Evolutionary conservation across 371 early-diverging fungal genomes (phyloP).

Genomic region (Circinella minor): DNA sequence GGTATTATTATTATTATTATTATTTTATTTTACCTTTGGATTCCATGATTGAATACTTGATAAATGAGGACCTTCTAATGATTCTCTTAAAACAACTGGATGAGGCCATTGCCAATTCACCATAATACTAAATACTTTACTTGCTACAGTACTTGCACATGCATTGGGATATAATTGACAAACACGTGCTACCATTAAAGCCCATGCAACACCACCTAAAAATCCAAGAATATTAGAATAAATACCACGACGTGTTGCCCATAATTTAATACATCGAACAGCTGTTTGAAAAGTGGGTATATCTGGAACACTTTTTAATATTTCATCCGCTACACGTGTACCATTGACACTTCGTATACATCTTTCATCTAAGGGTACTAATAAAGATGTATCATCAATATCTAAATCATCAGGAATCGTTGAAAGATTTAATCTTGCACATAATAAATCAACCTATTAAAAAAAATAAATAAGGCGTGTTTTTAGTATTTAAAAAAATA

Average conservation of each 20-base stretch:
- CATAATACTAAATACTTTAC: constrained; percentile 92
- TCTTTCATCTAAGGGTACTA: constrained; percentile 94
- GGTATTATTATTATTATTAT: too few species aligned
- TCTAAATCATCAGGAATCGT: constrained; percentile 89
- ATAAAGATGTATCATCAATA: constrained; percentile 84
- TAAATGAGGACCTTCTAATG: constrained; percentile 90
- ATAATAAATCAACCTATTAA: constrained; percentile 94
- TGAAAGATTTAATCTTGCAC: constrained; percentile 85
- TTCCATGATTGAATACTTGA: constrained; percentile 96
- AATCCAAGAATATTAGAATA: constrained; percentile 99
- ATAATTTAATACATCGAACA: constrained; percentile 96
- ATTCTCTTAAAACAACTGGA: constrained; percentile 91
- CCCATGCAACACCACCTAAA: constrained; percentile 99
- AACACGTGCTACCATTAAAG: constrained; percentile 97
- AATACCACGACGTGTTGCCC: constrained; percentile 97
- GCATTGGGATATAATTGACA: constrained; percentile 99
- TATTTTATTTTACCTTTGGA: constrained; percentile 67
- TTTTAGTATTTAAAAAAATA: not conserved
- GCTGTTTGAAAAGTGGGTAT: constrained; percentile 90
- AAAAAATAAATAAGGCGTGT: not conserved
- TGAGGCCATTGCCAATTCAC: constrained; percentile 98
- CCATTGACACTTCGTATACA: constrained; percentile 97
- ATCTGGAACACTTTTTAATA: constrained; percentile 95
- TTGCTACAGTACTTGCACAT: constrained; percentile 83
- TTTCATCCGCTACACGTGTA: constrained; percentile 98